A percentile compares a stretch with the other conserved stretches of the same genome.
These are phyloP conservation scores for Byssochlamys sp. DNA, from an alignment of 2,329 filamentous ascomycete species.

Conservation along the genomic window DNA sequence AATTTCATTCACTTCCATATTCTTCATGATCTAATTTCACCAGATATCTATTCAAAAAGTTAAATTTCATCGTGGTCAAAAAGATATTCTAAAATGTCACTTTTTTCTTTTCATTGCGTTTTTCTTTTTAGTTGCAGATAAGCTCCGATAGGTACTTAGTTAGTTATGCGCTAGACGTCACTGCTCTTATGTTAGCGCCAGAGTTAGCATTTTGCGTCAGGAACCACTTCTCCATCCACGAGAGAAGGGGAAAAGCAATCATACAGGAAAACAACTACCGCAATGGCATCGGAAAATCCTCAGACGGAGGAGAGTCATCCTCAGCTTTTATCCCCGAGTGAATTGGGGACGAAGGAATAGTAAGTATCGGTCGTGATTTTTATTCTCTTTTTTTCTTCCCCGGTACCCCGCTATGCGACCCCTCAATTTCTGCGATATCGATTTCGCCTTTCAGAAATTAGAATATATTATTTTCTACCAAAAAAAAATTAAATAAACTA, in stretches of 20 bases:
- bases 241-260: neutral
- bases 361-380: constrained; percentile 37
- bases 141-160: neutral
- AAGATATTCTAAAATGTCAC: neutral
- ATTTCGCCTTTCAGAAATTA: neutral
- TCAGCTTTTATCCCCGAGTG: constrained; percentile 63
- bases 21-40: neutral
- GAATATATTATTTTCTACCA: no score
- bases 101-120: neutral
- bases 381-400: neutral
- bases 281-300: neutral
- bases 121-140: neutral
- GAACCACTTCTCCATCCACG: neutral
- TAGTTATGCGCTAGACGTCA: neutral
- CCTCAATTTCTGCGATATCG: neutral
- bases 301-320: constrained; percentile 37
- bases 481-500: neutral
- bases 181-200: neutral
- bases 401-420: neutral
- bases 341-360: constrained; percentile 86
- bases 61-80: neutral
- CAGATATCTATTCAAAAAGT: neutral
- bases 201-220: neutral
- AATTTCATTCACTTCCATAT: neutral
- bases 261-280: neutral